phyloP scores from a whole-genome alignment of 2,329 filamentous ascomycete genomes.

The Blastomyces percursus region DNA sequence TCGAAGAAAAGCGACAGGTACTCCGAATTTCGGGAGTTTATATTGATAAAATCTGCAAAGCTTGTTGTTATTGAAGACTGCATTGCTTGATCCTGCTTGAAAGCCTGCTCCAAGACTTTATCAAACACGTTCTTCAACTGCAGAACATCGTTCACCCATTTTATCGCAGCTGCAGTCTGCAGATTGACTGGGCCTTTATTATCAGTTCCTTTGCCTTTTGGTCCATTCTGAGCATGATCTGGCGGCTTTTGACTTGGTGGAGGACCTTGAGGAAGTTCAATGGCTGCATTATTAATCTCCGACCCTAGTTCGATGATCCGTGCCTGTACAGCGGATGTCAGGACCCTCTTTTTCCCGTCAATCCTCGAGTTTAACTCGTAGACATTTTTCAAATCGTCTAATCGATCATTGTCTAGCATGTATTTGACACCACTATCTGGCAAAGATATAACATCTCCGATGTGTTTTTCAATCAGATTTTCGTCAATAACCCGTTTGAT shows the following conservation, averaged over 20 bases:
- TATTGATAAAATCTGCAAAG: slow-evolving; percentile 87
- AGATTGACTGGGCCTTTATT: slow-evolving; percentile 52
- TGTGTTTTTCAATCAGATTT: slow-evolving; percentile 64
- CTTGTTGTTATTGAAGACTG: slow-evolving; percentile 76
- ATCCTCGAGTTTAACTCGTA: slow-evolving; percentile 71
- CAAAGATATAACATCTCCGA: slow-evolving; percentile 71
- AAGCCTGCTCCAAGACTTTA: slow-evolving; percentile 60
- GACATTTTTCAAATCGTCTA: slow-evolving; percentile 66
- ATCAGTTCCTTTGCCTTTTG: slow-evolving; percentile 38
- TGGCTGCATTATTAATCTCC: slow-evolving; percentile 62
- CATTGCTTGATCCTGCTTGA: slow-evolving; percentile 62
- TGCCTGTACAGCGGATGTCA: slow-evolving; percentile 60
- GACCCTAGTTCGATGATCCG: slow-evolving; percentile 69
- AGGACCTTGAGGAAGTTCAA: slow-evolving; percentile 46
- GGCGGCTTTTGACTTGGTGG: slow-evolving; percentile 32
- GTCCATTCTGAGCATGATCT: slow-evolving; percentile 39
- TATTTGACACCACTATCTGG: slow-evolving; percentile 71
- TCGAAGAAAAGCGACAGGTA: slow-evolving; percentile 96
- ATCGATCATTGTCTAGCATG: slow-evolving; percentile 85
- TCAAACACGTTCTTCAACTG: slow-evolving; percentile 83
- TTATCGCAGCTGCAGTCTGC: slow-evolving; percentile 76
- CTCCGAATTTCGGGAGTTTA: slow-evolving; percentile 75
- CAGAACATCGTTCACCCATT: slow-evolving; percentile 90
- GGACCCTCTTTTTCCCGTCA: slow-evolving; percentile 58
- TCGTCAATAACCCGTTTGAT: slow-evolving; percentile 68